These are phyloP conservation scores for Diaporthe nobilis DNA, from an alignment of 2,329 filamentous ascomycete species.

Conservation along the genomic window DNA sequence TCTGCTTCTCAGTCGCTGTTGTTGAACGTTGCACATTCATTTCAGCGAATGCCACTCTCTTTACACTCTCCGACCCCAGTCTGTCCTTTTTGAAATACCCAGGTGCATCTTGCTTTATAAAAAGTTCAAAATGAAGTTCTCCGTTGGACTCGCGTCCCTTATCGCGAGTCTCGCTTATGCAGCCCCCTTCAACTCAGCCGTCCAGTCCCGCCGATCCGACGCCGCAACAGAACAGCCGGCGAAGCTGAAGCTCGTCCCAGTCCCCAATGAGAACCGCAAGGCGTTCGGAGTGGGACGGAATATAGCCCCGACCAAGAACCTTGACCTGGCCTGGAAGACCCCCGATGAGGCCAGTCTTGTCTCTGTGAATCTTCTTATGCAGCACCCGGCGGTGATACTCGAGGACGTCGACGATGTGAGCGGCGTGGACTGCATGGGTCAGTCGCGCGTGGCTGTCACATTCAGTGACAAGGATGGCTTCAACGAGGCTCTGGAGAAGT, in stretches of 20 bases:
- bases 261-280: slow-evolving; percentile 1
- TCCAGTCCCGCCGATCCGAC: not conserved
- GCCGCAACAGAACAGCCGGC: not conserved
- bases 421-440: slow-evolving; percentile 68
- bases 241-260: slow-evolving; percentile 35
- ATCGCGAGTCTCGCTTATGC: slow-evolving; percentile 10
- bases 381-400: slow-evolving; percentile 45
- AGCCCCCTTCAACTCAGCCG: not conserved
- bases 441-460: slow-evolving; percentile 57
- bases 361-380: slow-evolving; percentile 67
- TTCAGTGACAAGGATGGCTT: slow-evolving; percentile 44
- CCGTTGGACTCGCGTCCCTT: slow-evolving; percentile 17
- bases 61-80: slow-evolving; percentile 11
- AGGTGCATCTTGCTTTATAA: not conserved
- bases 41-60: slow-evolving; percentile 9
- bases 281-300: slow-evolving; percentile 27
- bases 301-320: slow-evolving; percentile 35
- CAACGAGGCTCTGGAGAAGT: slow-evolving; percentile 43
- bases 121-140: slow-evolving; percentile 14
- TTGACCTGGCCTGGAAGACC: slow-evolving; percentile 39
- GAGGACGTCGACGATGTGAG: slow-evolving; percentile 60
- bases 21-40: slow-evolving; percentile 17
- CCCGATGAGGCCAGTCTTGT: slow-evolving; percentile 61
- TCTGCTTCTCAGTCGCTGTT: slow-evolving; percentile 3
- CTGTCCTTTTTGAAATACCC: slow-evolving; percentile 7